Evolutionary conservation across 2,329 filamentous ascomycete genomes (phyloP), one percentile per base, ranked within the genome.

Genomic region (Aureobasidium namibiae): DNA sequence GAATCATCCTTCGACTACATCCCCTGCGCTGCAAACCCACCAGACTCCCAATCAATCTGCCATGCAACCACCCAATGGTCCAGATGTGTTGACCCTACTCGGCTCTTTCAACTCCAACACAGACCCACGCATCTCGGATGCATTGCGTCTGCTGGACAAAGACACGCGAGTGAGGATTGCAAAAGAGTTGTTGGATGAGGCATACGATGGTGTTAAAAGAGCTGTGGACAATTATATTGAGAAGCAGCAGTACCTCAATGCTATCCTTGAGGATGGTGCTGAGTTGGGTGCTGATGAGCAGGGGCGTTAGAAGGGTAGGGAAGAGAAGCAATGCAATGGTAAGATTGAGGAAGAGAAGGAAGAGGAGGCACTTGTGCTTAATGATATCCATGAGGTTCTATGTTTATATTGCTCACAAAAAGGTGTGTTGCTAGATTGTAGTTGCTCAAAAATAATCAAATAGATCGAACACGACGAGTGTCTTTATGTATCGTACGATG

Each of bases 221-320:
- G 54, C 54, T 21, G 54, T 57, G 31, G 54, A 57, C 54, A 57
- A 57, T 18, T 57, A 57, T 33, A 48, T 57, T 16, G 41, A 57
- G 42, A 57, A 57, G 10, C 41, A 57, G 10, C 41, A 57, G 9
- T 57, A 57, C n/a, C 42, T 57, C 10, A 48, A 39, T 39, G 42
- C 18, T 18, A 57, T 57, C 18, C n/a, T 57, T 1, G 54, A 57
- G 8, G 54, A 57, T 11, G 54, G 41, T 13, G 54, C 26, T 16
- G 52, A 44, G 3, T 36, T 45, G 29, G 52, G 39, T 26, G 52
- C 38, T 41, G 50, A 42, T 23, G 26, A 41, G 9, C 38, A 29
- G 4, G 50, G 36, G 10, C 50, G 50, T 16, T 41, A 36, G 21
- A 16, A 16, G 13, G 3, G 16, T 2, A 7, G n/a, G n/a, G n/a